Evolutionary conservation across 371 early-diverging fungal species (phyloP).

Genomic region (Haplosporangium sp.): DNA sequence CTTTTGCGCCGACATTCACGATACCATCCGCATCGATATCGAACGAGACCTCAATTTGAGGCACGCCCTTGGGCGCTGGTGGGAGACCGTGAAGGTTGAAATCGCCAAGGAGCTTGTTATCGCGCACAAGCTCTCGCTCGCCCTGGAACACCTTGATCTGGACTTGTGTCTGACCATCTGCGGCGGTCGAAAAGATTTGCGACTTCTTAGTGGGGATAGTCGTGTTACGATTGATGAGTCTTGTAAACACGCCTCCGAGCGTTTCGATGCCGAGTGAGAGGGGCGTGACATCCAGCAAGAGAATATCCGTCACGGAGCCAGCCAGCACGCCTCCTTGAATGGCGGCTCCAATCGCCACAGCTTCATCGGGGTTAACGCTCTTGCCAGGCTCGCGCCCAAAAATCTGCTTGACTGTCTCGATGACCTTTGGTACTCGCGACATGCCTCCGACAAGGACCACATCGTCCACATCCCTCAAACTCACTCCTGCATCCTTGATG

Average conservation of each 20-base stretch:
- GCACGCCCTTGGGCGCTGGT: slow-evolving; percentile 93
- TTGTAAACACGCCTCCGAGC: slow-evolving; percentile 97
- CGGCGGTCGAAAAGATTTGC: slow-evolving; percentile 99
- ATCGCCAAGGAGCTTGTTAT: slow-evolving; percentile 98
- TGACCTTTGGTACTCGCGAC: slow-evolving; percentile 98
- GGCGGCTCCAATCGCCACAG: slow-evolving; percentile 99
- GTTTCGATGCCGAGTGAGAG: slow-evolving; percentile 99
- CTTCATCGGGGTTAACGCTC: slow-evolving; percentile 99
- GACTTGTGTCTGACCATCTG: slow-evolving; percentile 99
- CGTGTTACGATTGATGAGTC: slow-evolving; percentile 98
- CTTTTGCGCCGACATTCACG: slow-evolving; percentile 98
- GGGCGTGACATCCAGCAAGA: slow-evolving; percentile 98
- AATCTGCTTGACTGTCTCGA: slow-evolving; percentile 89
- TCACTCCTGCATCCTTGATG: slow-evolving; percentile 94
- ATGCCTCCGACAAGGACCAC: slow-evolving; percentile 99
- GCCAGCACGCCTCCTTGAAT: slow-evolving; percentile 98
- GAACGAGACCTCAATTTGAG: slow-evolving; percentile 96
- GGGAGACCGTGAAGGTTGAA: slow-evolving; percentile 93
- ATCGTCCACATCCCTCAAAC: slow-evolving; percentile 87
- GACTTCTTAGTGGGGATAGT: slow-evolving; percentile 99
- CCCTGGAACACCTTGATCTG: slow-evolving; percentile 99
- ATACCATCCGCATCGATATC: slow-evolving; percentile 99
- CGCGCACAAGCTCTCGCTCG: slow-evolving; percentile 96
- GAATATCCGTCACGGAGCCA: slow-evolving; percentile 94
- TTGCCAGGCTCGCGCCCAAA: slow-evolving; percentile 95